Percentiles rank a stretch among this genome's conserved stretches.
phyloP scores from a whole-genome alignment of 2,329 filamentous ascomycete species.

The Apiospora arundinis region DNA sequence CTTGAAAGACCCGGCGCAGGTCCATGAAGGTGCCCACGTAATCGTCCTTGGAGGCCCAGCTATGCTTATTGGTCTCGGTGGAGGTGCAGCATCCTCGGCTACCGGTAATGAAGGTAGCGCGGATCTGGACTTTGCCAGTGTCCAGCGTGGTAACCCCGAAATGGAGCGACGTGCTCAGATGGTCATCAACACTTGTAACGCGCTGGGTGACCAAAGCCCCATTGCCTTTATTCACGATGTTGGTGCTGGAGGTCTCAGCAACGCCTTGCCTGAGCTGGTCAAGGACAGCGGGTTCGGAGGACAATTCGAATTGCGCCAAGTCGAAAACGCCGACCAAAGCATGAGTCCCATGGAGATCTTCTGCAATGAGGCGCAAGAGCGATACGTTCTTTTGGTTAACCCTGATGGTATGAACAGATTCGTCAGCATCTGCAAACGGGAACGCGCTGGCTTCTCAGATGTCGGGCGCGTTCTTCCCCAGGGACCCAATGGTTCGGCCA shows the following conservation, averaged over 20 bases:
- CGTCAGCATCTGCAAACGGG: slow-evolving; percentile 70
- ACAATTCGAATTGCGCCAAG: slow-evolving; percentile 90
- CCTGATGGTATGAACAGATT: slow-evolving; percentile 81
- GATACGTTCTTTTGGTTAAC: slow-evolving; percentile 91
- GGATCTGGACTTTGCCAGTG: slow-evolving; percentile 95
- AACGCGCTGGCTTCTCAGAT: slow-evolving; percentile 90
- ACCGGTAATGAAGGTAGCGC: slow-evolving; percentile 87
- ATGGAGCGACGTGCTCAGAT: slow-evolving; percentile 95
- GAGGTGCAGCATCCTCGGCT: slow-evolving; percentile 91
- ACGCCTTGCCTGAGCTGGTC: slow-evolving; percentile 75
- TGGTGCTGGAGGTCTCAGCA: slow-evolving; percentile 85
- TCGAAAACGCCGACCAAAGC: slow-evolving; percentile 86
- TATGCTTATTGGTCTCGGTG: slow-evolving; percentile 96
- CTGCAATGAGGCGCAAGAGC: slow-evolving; percentile 96
- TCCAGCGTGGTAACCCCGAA: slow-evolving; percentile 96
- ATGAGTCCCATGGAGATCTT: slow-evolving; percentile 98
- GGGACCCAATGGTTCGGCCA: slow-evolving; percentile 68
- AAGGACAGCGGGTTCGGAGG: slow-evolving; percentile 86
- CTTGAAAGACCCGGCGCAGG: slow-evolving; percentile 79
- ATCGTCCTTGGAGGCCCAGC: slow-evolving; percentile 93
- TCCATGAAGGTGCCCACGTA: slow-evolving; percentile 82
- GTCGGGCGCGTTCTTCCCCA: slow-evolving; percentile 78
- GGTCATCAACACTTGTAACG: slow-evolving; percentile 94
- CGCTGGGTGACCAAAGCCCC: slow-evolving; percentile 82
- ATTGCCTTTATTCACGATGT: slow-evolving; percentile 99